A percentile compares a stretch with the other conserved stretches of the same genome.
Evolutionary conservation across 73 alveolate species (phyloP).

Genomic region (Tetrahymena borealis): DNA sequence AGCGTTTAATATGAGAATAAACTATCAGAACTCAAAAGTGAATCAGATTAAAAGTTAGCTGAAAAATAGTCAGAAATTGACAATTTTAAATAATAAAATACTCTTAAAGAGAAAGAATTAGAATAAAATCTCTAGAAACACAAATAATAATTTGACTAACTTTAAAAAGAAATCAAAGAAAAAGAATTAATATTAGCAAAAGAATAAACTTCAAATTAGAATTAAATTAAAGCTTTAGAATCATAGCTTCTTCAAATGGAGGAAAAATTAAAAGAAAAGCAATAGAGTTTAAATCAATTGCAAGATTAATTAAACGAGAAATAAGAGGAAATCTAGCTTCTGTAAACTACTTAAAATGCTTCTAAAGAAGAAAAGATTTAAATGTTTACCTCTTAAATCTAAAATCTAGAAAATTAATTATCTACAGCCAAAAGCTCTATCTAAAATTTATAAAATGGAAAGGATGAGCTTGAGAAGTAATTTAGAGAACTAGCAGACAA

Average conservation of each 20-base stretch:
- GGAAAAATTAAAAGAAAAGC: background rate
- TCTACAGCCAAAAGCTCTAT: background rate
- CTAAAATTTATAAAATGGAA: background rate
- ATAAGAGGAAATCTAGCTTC: background rate
- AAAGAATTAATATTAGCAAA: too few species aligned
- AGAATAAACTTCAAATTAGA: background rate
- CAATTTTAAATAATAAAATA: too few species aligned
- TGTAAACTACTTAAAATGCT: background rate
- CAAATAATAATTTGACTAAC: too few species aligned
- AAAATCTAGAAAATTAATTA: background rate
- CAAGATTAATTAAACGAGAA: background rate
- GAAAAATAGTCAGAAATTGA: too few species aligned
- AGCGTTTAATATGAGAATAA: too few species aligned
- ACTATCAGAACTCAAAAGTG: too few species aligned
- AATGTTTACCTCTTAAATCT: background rate
- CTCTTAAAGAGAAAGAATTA: too few species aligned
- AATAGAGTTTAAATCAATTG: background rate
- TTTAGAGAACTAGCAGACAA: background rate
- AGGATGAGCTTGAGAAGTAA: background rate
- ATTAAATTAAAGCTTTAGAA: background rate
- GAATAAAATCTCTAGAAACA: too few species aligned
- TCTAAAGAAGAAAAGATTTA: background rate
- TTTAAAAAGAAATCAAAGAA: too few species aligned
- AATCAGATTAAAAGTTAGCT: too few species aligned
- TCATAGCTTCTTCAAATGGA: background rate